Percentiles rank a stretch among this genome's conserved stretches.
These are phyloP conservation scores for Sugiyamaella floridensis DNA, from an alignment of 805 yeast species.

Conservation along the genomic window DNA sequence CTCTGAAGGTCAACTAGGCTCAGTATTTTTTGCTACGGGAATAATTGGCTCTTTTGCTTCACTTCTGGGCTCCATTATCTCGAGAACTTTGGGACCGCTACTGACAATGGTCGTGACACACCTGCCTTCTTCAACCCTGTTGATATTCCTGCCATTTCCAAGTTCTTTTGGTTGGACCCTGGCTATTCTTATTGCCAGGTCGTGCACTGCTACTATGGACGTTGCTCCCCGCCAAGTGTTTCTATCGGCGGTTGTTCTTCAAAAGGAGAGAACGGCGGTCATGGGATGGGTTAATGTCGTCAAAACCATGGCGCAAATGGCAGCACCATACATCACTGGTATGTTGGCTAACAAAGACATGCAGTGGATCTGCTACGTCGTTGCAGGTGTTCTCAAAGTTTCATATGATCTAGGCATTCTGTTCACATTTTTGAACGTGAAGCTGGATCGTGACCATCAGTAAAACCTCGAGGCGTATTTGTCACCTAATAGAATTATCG, in stretches of 20 bases:
- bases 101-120: constrained; percentile 68
- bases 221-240: constrained; percentile 83
- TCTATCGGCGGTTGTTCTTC: constrained; percentile 58
- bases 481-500: too few relatives aligned
- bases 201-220: constrained; percentile 69
- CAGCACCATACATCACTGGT: constrained; percentile 77
- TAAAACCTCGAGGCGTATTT: not conserved
- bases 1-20: constrained; percentile 54
- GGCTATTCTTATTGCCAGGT: constrained; percentile 46
- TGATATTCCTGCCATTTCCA: constrained; percentile 46
- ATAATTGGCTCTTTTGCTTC: constrained; percentile 56
- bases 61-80: constrained; percentile 34
- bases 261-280: constrained; percentile 62
- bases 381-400: constrained; percentile 31
- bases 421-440: constrained; percentile 12
- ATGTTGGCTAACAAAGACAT: constrained; percentile 42
- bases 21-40: constrained; percentile 59
- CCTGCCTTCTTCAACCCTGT: constrained; percentile 64
- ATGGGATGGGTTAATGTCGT: constrained; percentile 83
- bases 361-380: constrained; percentile 30
- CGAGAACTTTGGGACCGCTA: constrained; percentile 67
- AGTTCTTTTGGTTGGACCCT: constrained; percentile 40
- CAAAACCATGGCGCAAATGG: constrained; percentile 71
- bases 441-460: constrained; percentile 10
- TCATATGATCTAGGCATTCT: constrained; percentile 31